Evolutionary conservation across 257 asterid genomes (phyloP), one percentile per base, ranked within the genome.

Genomic region (Cynanchum wilfordii): DNA sequence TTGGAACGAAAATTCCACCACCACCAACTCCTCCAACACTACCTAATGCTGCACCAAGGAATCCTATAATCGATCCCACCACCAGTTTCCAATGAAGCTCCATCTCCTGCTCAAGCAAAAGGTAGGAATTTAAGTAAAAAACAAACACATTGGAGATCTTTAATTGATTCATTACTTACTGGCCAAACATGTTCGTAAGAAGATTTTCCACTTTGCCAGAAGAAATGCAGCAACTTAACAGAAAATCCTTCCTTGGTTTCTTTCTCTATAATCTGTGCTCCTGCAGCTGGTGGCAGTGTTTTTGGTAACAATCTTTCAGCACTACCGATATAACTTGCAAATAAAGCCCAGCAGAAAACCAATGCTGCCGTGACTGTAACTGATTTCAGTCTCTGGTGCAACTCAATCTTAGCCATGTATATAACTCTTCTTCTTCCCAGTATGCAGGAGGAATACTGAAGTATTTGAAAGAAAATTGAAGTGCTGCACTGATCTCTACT

Each of bases 1-100:
- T 80, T 10, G 84, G 84, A 70, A 81, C 84, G 38, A 81, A 81
- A 4, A 81, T 81, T 36, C 85, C 85, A 50, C 85, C 85, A 10
- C 85, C 85, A 25, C 85, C 85, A 33, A 81, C 85, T 13, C 85
- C 85, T 71, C 85, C 85, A 29, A 81, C 85, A 16, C 85, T 81
- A 24, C 85, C 85, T 69, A 81, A 64, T 6, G 85, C 85, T 38
- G 85, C 85, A 59, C 85, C 85, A 45, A 81, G 77, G 47, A 78
- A 81, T 3, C 85, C 85, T 17, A 81, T 72, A 44, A 71, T 60
- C 17, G 80, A 73, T 51, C 85, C 85, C 33, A 71, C 68, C 25
- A 81, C 70, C 38, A 81, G 10, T 66, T 42, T 74, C 85, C 85
- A 81, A 8, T 78, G 80, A 78, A 81, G 66, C 69, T 81, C 70